Evolutionary conservation across 73 alveolate genomes (phyloP).

Genomic region (Paramecium sonneborni): DNA sequence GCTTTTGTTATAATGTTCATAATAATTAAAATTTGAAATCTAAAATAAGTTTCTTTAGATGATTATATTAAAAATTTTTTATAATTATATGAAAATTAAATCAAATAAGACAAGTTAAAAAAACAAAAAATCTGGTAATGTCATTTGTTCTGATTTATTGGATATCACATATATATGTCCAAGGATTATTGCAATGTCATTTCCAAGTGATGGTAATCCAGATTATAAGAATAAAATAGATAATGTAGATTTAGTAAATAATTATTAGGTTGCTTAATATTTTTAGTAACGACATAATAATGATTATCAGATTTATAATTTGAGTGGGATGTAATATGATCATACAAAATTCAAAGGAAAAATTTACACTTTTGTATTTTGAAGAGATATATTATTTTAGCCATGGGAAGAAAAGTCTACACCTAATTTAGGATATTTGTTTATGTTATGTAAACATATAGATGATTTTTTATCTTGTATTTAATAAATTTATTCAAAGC

Average conservation of each 20-base stretch:
- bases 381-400: constrained; percentile 66
- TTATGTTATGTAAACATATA: constrained; percentile 81
- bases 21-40: too few species aligned
- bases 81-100: not conserved
- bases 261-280: constrained; percentile 50
- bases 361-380: constrained; percentile 74
- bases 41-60: too few species aligned
- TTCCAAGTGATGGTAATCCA: constrained; percentile 87
- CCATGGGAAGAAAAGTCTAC: constrained; percentile 92
- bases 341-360: constrained; percentile 34
- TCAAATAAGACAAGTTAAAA: not conserved
- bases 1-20: too few species aligned
- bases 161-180: constrained; percentile 93
- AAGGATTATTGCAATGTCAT: constrained; percentile 93
- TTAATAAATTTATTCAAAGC: not conserved
- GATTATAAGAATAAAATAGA: constrained; percentile 58
- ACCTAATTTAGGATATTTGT: constrained; percentile 83
- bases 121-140: not conserved
- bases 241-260: constrained; percentile 4
- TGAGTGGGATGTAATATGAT: constrained; percentile 54
- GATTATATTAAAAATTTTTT: too few species aligned
- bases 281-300: constrained; percentile 37
- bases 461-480: constrained; percentile 73
- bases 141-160: constrained; percentile 14
- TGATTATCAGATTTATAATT: constrained; percentile 57